These are phyloP conservation scores for Rhododendron griersonianum DNA, from an alignment of 148 eudicot species.

Conservation along the genomic window DNA sequence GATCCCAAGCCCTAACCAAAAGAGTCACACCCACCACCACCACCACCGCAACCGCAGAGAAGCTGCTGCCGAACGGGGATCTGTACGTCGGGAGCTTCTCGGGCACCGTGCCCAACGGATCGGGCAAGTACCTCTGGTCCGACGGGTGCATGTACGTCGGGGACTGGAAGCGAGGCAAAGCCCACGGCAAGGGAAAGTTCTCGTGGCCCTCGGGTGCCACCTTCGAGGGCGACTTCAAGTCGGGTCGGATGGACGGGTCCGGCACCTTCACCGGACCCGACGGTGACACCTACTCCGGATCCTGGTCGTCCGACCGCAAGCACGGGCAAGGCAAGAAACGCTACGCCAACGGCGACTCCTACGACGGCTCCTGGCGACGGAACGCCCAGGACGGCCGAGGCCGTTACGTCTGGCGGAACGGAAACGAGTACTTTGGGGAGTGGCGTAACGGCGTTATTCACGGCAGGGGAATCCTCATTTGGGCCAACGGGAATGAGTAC, in stretches of 20 bases:
- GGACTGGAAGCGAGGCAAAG: constrained; percentile 83
- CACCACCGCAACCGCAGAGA: constrained; percentile 21
- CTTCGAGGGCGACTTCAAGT: constrained; percentile 76
- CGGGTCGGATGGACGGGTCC: constrained; percentile 84
- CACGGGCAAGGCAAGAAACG: constrained; percentile 65
- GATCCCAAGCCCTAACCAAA: constrained; percentile 48
- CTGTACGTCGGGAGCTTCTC: constrained; percentile 70
- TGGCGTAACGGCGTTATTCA: constrained; percentile 65
- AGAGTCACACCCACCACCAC: constrained; percentile 47
- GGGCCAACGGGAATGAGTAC: constrained; percentile 56
- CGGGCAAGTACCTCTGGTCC: constrained; percentile 80
- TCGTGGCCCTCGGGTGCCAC: constrained; percentile 94
- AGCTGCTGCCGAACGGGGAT: constrained; percentile 75
- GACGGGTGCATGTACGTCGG: constrained; percentile 99
- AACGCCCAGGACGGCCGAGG: constrained; percentile 74
- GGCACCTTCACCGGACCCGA: constrained; percentile 68
- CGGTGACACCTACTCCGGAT: constrained; percentile 67
- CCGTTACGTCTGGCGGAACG: constrained; percentile 72
- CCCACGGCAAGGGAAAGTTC: constrained; percentile 82
- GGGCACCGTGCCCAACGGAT: constrained; percentile 64
- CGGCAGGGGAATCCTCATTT: constrained; percentile 62
- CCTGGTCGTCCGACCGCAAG: constrained; percentile 59
- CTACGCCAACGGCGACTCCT: constrained; percentile 76
- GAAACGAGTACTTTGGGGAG: constrained; percentile 64
- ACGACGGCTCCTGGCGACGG: constrained; percentile 60